Evolutionary conservation across 2,329 filamentous ascomycete species (phyloP).

Genomic region (Hirsutella minnesotensis): DNA sequence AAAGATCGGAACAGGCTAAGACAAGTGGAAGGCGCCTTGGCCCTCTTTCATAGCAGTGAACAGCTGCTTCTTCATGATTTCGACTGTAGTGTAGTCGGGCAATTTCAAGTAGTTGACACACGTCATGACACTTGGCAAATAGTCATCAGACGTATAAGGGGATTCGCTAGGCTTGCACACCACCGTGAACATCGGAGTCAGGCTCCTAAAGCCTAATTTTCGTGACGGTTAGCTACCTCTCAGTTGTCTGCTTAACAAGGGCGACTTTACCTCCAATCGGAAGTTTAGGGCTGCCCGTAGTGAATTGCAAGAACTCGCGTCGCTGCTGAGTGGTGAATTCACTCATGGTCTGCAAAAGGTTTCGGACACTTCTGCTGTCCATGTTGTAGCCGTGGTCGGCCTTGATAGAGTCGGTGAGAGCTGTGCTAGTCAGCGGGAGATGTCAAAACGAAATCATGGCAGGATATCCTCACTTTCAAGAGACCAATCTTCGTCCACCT

Average conservation of each 20-base stretch:
- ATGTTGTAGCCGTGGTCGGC: conserved; percentile 98
- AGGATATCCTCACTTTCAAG: conserved; percentile 67
- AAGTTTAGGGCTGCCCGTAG: conserved; percentile 93
- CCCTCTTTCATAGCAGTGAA: conserved; percentile 85
- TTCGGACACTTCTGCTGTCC: conserved; percentile 91
- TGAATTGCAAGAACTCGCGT: conserved; percentile 93
- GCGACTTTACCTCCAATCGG: conserved; percentile 78
- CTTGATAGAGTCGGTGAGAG: conserved; percentile 96
- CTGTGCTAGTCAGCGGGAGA: conserved; percentile 29
- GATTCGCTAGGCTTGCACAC: conserved; percentile 98
- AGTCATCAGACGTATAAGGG: conserved; percentile 89
- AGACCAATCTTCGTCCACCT: conserved; percentile 91
- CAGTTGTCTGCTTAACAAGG: background rate
- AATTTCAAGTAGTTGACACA: conserved; percentile 98
- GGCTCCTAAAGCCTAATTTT: conserved; percentile 80
- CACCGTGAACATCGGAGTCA: conserved; percentile 97
- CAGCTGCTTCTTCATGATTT: conserved; percentile 67
- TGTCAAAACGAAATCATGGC: background rate
- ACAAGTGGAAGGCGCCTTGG: conserved; percentile 94
- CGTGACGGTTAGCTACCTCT: conserved; percentile 17
- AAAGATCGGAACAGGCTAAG: conserved; percentile 17
- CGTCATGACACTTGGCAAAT: conserved; percentile 99
- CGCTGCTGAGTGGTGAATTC: conserved; percentile 63
- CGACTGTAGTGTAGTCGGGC: conserved; percentile 77
- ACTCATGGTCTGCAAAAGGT: conserved; percentile 89